Percentiles rank a stretch among this genome's conserved stretches.
phyloP scores from a whole-genome alignment of 108 stramenopile species.

The Cyclotella baltica region DNA sequence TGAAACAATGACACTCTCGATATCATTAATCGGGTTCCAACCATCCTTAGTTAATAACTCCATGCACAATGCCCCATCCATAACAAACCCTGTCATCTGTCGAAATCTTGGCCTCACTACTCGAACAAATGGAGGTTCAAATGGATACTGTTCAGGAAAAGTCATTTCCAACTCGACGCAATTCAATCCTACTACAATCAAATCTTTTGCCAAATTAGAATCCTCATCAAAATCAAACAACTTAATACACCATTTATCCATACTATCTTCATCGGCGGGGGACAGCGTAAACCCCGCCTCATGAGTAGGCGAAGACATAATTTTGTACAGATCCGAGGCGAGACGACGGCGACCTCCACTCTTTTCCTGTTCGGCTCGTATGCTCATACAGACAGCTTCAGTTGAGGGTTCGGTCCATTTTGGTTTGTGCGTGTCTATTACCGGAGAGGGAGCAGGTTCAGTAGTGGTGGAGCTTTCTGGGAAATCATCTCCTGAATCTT shows the following conservation, averaged over 20 bases:
- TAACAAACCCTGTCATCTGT: conserved; percentile 91
- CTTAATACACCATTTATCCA: conserved; percentile 91
- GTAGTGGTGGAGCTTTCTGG: background rate
- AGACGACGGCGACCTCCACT: conserved; percentile 83
- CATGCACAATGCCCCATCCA: conserved; percentile 95
- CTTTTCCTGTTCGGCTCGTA: conserved; percentile 85
- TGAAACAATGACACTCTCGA: conserved; percentile 92
- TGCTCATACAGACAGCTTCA: conserved; percentile 79
- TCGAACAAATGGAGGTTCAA: conserved; percentile 91
- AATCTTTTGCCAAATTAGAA: conserved; percentile 81
- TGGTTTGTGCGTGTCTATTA: conserved; percentile 35
- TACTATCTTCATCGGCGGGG: conserved; percentile 78
- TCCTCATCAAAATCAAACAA: conserved; percentile 89
- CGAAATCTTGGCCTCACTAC: conserved; percentile 92
- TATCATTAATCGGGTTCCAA: conserved; percentile 95
- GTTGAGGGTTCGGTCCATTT: conserved; percentile 82
- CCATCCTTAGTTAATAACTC: conserved; percentile 93
- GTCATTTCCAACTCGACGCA: conserved; percentile 90
- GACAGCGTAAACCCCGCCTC: conserved; percentile 86
- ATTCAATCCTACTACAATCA: conserved; percentile 74
- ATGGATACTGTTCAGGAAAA: conserved; percentile 94
- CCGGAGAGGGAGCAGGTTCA: conserved; percentile 6
- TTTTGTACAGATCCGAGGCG: conserved; percentile 85
- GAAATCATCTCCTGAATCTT: conserved; percentile 78
- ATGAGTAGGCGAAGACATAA: conserved; percentile 86